Evolutionary conservation across 495 filamentous ascomycete genomes (phyloP).

Genomic region (Xylaria bambusicola): DNA sequence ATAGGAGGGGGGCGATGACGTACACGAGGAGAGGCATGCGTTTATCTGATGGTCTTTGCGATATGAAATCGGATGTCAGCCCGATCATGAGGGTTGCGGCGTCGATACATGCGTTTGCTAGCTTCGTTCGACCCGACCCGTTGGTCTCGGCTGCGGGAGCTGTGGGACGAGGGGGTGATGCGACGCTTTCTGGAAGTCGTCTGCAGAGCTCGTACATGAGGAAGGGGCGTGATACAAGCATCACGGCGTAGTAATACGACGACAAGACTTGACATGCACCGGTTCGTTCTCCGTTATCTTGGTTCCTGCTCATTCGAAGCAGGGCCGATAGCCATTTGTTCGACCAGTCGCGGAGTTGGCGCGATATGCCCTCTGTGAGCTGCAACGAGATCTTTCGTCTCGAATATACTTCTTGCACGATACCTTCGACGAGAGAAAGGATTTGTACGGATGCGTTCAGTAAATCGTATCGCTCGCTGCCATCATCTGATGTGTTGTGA

Average conservation of each 20-base stretch:
- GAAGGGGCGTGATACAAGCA: conserved; percentile 48
- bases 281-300: conserved; percentile 31
- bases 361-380: conserved; percentile 48
- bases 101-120: conserved; percentile 51
- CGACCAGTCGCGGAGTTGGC: conserved; percentile 49
- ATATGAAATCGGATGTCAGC: conserved; percentile 37
- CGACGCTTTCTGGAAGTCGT: conserved; percentile 34
- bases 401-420: conserved; percentile 47
- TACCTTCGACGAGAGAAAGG: conserved; percentile 42
- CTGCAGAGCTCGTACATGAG: conserved; percentile 50
- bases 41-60: conserved; percentile 32
- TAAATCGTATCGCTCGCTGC: conserved; percentile 40
- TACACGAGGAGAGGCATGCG: conserved; percentile 47
- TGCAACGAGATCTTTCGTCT: conserved; percentile 48
- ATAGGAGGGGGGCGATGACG: conserved; percentile 14
- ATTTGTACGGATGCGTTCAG: conserved; percentile 49
- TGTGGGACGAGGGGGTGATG: conserved; percentile 3
- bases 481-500: conserved; percentile 27
- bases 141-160: conserved; percentile 1
- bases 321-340: conserved; percentile 39
- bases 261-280: conserved; percentile 47
- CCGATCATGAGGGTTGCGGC: conserved; percentile 50
- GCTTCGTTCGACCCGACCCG: conserved; percentile 32
- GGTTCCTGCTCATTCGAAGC: background rate
- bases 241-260: conserved; percentile 50